Conservation (phyloP, 2,329 filamentous ascomycete genomes). For the Neoscytalidium dimidiatum region DNA sequence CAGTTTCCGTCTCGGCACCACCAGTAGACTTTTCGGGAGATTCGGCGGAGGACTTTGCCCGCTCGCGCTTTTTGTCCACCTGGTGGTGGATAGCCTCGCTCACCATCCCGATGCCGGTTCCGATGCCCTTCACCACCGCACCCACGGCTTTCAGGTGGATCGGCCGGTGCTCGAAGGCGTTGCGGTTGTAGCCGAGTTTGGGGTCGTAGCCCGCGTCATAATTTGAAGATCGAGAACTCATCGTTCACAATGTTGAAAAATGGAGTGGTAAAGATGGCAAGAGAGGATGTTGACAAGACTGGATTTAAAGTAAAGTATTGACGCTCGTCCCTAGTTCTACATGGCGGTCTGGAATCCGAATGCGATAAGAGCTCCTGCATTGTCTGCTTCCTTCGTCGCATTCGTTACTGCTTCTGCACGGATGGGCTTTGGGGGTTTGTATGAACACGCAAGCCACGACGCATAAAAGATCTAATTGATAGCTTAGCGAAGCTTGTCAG, state of each 20-base stretch:
- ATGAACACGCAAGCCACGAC: no score
- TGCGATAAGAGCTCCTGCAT: no score
- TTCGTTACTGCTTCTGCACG: no score
- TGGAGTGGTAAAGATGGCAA: no score
- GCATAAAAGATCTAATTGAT: background rate
- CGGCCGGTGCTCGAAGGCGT: background rate
- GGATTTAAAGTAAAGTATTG: no score
- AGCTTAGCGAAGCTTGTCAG: background rate
- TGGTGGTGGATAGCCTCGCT: background rate
- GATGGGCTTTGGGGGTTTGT: no score
- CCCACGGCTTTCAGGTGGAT: background rate
- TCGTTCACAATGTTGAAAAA: background rate
- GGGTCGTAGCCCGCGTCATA: background rate
- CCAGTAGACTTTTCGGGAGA: background rate
- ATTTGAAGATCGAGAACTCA: background rate
- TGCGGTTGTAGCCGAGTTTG: background rate
- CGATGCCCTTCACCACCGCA: background rate
- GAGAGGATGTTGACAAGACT: no score
- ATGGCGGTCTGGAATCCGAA: no score
- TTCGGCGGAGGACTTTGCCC: background rate
- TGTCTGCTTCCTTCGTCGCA: no score
- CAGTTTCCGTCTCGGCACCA: background rate
- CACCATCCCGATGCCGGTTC: background rate
- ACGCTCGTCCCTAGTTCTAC: no score
- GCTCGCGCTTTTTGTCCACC: background rate